Conservation (phyloP, 2,329 filamentous ascomycete species). For the Colletotrichum caudatum region DNA sequence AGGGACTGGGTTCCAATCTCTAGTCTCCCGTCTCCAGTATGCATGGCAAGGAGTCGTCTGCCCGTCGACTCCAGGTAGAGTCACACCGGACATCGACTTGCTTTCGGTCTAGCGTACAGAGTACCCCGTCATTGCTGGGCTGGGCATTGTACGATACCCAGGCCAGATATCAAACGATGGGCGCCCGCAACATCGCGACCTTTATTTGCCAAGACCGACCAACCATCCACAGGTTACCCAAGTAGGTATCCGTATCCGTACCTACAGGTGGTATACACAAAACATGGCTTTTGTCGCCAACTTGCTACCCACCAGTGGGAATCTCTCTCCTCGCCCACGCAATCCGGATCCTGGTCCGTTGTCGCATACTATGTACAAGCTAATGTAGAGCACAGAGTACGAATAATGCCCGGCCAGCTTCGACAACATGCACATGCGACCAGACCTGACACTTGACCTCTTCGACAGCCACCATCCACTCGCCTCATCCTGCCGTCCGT, state of each 20-base stretch:
- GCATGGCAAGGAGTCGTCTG: neutral
- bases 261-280: neutral
- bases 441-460: slow-evolving; percentile 24
- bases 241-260: too few species aligned
- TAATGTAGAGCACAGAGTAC: neutral
- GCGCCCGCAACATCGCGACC: slow-evolving; percentile 7
- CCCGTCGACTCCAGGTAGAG: neutral
- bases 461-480: slow-evolving; percentile 14
- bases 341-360: neutral
- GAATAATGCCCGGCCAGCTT: neutral
- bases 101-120: slow-evolving; percentile 8
- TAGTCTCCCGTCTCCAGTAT: slow-evolving; percentile 3
- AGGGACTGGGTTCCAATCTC: neutral
- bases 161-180: neutral
- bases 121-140: neutral
- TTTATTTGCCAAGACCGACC: slow-evolving; percentile 26
- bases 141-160: neutral
- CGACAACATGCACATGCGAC: slow-evolving; percentile 31
- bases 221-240: neutral
- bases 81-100: slow-evolving; percentile 16
- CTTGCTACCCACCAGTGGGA: neutral
- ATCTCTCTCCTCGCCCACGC: slow-evolving; percentile 3
- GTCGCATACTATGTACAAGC: neutral
- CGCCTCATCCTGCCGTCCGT: slow-evolving; percentile 2
- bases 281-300: slow-evolving; percentile 10